Base-by-base conservation (phyloP, 371 early-diverging fungal genomes). In the Mortierella sp. region DNA sequence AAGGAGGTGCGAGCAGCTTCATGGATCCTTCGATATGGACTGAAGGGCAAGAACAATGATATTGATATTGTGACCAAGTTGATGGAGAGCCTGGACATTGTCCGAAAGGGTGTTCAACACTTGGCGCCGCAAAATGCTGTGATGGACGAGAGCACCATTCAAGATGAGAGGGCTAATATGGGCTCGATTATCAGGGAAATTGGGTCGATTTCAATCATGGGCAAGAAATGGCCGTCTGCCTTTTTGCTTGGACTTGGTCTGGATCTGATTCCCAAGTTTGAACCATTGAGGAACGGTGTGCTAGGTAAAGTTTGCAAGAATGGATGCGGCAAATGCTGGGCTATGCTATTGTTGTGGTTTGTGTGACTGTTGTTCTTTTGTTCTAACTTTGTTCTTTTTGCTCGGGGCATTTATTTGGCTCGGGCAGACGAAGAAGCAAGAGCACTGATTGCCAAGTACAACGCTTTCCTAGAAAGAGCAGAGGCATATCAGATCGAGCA, bases 211-310 rank as follows among this genome's bases (percentile, higher is more conserved):
- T n/a, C 57, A 2, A 57, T 64, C 13, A 54, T 85, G 2, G 80
- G 69, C 31, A 58, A 55, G 23, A 80, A 88, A 28, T 95, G 95
- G 94, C 65, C 73, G 16, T 79, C 84, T 8, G 87, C 89, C 0
- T 66, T 92, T n/a, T 69, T 90, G 13, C 71, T 92, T 31, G 80
- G 89, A 0, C 72, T 89, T 0, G 84, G 83, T 0, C 74, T 82
- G 14, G 91, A 92, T 2, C 55, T 90, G 0, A 49, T 84, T 7
- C 45, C 82, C 69, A 64, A 56, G 65, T 51, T 38, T 42, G 61
- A 51, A 8, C 13, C 30, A 14, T 54, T 52, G 51, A 42, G 50
- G 54, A 21, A 6, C 0, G 78, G 59, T 10, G 10, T 26, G 28
- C 54, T 69, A 18, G 74, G 74, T 68, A 52, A 56, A 64, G 39